These are phyloP conservation scores for Guillardia theta DNA, from an alignment of 78 protist species.

Conservation along the genomic window DNA sequence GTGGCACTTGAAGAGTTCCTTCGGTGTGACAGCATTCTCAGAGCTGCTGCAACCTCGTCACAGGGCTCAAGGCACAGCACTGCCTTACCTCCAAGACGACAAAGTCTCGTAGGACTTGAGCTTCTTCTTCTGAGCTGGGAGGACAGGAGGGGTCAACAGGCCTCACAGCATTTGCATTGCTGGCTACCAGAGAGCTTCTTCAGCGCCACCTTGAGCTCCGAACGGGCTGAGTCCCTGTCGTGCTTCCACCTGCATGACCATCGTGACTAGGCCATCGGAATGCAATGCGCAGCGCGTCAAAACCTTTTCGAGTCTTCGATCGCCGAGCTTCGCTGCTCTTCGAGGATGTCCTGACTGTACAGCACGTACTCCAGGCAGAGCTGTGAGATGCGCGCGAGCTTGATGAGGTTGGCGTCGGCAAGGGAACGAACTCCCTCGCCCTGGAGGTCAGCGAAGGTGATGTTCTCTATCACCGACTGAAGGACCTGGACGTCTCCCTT, in stretches of 20 bases:
- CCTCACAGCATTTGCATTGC: too few relatives aligned
- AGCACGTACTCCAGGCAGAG: conserved; percentile 8
- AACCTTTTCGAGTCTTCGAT: not conserved
- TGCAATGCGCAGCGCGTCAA: not conserved
- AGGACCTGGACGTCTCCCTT: not conserved
- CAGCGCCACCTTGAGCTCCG: too few relatives aligned
- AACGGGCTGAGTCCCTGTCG: too few relatives aligned
- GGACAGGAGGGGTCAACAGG: too few relatives aligned
- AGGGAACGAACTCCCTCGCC: conserved; percentile 12
- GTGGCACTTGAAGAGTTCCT: conserved; percentile 5
- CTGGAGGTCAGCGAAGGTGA: not conserved
- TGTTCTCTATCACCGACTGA: not conserved
- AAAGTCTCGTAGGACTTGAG: too few relatives aligned
- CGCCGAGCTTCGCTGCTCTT: not conserved
- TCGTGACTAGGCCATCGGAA: not conserved
- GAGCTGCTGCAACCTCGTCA: too few relatives aligned
- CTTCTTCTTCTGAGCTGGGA: too few relatives aligned
- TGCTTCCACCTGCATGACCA: too few relatives aligned
- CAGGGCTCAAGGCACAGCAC: too few relatives aligned
- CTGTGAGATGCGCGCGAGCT: conserved; percentile 26
- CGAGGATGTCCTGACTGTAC: not conserved
- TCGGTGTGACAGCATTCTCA: too few relatives aligned
- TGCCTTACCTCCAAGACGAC: too few relatives aligned
- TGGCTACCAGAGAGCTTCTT: too few relatives aligned
- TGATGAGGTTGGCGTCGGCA: conserved; percentile 34